Evolutionary conservation across 768 basidiomycete species (phyloP).

Genomic region (Xanthoconium stramineum): DNA sequence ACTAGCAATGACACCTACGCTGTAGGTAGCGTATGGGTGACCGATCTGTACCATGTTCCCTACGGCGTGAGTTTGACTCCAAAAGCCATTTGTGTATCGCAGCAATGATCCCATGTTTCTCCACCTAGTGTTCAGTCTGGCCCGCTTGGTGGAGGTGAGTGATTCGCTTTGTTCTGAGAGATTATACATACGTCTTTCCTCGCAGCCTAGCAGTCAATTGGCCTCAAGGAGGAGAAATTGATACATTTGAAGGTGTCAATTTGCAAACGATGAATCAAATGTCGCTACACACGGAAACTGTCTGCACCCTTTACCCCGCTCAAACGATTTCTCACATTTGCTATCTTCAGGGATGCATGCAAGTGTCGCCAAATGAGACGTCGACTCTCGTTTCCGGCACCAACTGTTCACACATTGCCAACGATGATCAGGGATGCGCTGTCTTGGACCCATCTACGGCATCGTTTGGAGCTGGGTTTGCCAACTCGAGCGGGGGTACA

Average conservation of each 20-base stretch:
- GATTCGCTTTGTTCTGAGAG: not conserved
- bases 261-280: conserved; percentile 60
- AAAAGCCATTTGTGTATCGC: not conserved
- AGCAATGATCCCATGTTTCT: conserved; percentile 1
- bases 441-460: conserved; percentile 49
- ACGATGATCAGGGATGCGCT: conserved; percentile 63
- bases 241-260: conserved; percentile 84
- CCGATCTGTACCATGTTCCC: conserved; percentile 63
- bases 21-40: conserved; percentile 62
- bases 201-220: conserved; percentile 50
- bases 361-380: conserved; percentile 46
- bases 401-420: conserved; percentile 55
- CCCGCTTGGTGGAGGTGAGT: conserved; percentile 53
- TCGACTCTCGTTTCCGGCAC: conserved; percentile 53
- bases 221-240: conserved; percentile 71
- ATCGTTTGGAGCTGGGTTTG: conserved; percentile 68
- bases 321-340: not conserved
- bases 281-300: conserved; percentile 67
- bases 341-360: conserved; percentile 45
- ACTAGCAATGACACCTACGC: conserved; percentile 51
- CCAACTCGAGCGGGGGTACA: conserved; percentile 64
- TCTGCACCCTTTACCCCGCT: conserved; percentile 20
- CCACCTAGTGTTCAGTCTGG: conserved; percentile 64
- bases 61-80: conserved; percentile 47
- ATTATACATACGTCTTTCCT: not conserved